These are phyloP conservation scores for Naematelia aurantialba DNA, from an alignment of 768 basidiomycete species.

Conservation along the genomic window DNA sequence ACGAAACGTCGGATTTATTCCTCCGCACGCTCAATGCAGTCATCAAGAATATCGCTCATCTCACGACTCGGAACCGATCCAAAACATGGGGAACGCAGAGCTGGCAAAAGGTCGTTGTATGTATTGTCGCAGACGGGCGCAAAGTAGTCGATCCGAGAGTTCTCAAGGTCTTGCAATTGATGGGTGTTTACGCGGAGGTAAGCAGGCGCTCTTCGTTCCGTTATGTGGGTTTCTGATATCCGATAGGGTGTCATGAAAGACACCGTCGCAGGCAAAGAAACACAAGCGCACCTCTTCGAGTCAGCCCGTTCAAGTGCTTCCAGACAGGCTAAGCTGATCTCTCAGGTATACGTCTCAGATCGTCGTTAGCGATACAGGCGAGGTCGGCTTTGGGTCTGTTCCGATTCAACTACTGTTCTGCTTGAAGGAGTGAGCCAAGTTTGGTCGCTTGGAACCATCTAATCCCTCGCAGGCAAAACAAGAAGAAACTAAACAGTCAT, in stretches of 20 bases:
- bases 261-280: slow-evolving; percentile 80
- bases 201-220: neutral
- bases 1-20: slow-evolving; percentile 42
- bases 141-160: slow-evolving; percentile 55
- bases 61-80: slow-evolving; percentile 47
- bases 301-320: neutral
- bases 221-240: neutral
- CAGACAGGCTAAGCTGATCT: slow-evolving; percentile 30
- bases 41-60: slow-evolving; percentile 52
- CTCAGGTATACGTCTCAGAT: slow-evolving; percentile 69
- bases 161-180: slow-evolving; percentile 78
- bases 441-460: neutral
- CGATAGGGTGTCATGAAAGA: slow-evolving; percentile 85
- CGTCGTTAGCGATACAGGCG: slow-evolving; percentile 71
- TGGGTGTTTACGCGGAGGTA: slow-evolving; percentile 50
- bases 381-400: slow-evolving; percentile 56
- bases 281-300: slow-evolving; percentile 58
- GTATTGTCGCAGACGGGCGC: slow-evolving; percentile 51
- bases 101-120: slow-evolving; percentile 53
- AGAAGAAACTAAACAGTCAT: slow-evolving; percentile 49
- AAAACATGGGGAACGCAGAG: slow-evolving; percentile 51
- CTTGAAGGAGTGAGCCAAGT: slow-evolving; percentile 69
- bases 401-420: slow-evolving; percentile 61
- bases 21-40: slow-evolving; percentile 44
- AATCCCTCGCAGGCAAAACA: slow-evolving; percentile 26